phyloP scores from a whole-genome alignment of 2,329 filamentous ascomycete genomes.

The Mollisiaceae sp. region DNA sequence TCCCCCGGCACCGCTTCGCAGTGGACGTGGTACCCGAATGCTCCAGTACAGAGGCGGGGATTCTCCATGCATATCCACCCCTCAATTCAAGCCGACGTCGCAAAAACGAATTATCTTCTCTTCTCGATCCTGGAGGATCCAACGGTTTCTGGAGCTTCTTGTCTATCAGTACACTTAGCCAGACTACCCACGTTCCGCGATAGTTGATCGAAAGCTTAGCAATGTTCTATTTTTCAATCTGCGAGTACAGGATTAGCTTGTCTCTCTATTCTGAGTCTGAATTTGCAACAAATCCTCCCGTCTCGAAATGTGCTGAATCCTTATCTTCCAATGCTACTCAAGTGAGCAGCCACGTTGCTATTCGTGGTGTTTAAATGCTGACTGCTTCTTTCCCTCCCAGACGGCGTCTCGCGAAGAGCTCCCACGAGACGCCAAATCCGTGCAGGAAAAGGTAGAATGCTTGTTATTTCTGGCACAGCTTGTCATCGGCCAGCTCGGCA shows the following conservation, averaged over 20 bases:
- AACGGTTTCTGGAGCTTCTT: background rate
- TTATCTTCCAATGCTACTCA: too few species aligned
- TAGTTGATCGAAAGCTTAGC: too few species aligned
- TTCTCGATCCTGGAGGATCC: conserved; percentile 1
- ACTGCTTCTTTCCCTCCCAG: too few species aligned
- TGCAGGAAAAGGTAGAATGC: too few species aligned
- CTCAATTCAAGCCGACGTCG: conserved; percentile 1
- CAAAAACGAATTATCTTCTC: background rate
- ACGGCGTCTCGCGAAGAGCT: too few species aligned
- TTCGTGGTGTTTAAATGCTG: too few species aligned
- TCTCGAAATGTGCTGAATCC: too few species aligned
- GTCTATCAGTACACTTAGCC: background rate
- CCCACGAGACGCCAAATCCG: too few species aligned
- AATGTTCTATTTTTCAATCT: background rate
- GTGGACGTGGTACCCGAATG: background rate
- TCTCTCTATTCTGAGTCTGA: background rate
- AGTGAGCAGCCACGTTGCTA: too few species aligned
- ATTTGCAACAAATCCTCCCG: too few species aligned
- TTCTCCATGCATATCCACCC: background rate
- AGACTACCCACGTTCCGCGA: background rate
- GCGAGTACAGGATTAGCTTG: background rate
- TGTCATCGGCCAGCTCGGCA: too few species aligned
- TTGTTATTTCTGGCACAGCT: too few species aligned
- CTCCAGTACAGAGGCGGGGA: background rate
- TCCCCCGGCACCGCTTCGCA: background rate